Percentiles rank a stretch among this genome's conserved stretches.
These are phyloP conservation scores for Starmerella cellae DNA, from an alignment of 805 yeast species.

Conservation along the genomic window DNA sequence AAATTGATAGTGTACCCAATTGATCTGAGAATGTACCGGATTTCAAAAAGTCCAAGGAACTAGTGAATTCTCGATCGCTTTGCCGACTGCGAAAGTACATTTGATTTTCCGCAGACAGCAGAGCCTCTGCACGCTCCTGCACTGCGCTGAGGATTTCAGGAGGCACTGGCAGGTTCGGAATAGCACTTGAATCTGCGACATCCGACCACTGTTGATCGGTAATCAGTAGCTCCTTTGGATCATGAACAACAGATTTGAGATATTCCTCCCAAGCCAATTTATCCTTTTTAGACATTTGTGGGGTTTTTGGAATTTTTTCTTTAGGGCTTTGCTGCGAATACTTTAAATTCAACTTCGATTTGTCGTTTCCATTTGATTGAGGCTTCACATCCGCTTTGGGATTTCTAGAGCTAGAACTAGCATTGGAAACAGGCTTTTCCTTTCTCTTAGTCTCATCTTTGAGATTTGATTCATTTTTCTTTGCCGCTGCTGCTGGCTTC, in stretches of 20 bases:
- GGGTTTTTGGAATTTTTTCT: neutral
- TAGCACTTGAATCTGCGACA: constrained; percentile 31
- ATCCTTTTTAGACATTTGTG: constrained; percentile 10
- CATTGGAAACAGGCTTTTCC: neutral
- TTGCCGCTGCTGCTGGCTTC: constrained; percentile 11
- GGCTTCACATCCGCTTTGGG: constrained; percentile 2
- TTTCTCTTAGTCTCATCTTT: neutral
- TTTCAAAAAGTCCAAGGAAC: constrained; percentile 55
- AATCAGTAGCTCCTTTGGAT: constrained; percentile 35
- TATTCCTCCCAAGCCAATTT: constrained; percentile 13
- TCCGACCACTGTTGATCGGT: constrained; percentile 53
- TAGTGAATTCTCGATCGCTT: constrained; percentile 74
- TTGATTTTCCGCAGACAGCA: constrained; percentile 58
- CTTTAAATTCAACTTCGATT: neutral
- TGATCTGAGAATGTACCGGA: constrained; percentile 93
- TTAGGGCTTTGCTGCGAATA: neutral
- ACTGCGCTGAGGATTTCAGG: constrained; percentile 44
- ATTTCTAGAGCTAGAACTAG: neutral
- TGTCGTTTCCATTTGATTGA: neutral
- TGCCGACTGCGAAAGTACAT: constrained; percentile 57
- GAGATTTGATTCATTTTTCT: too few relatives aligned
- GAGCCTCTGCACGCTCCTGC: constrained; percentile 49
- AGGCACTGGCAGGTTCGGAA: constrained; percentile 21
- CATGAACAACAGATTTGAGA: constrained; percentile 4
- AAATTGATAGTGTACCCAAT: constrained; percentile 81